These are phyloP conservation scores for Arthroderma uncinatum DNA, from an alignment of 2,329 filamentous ascomycete genomes.

Conservation along the genomic window DNA sequence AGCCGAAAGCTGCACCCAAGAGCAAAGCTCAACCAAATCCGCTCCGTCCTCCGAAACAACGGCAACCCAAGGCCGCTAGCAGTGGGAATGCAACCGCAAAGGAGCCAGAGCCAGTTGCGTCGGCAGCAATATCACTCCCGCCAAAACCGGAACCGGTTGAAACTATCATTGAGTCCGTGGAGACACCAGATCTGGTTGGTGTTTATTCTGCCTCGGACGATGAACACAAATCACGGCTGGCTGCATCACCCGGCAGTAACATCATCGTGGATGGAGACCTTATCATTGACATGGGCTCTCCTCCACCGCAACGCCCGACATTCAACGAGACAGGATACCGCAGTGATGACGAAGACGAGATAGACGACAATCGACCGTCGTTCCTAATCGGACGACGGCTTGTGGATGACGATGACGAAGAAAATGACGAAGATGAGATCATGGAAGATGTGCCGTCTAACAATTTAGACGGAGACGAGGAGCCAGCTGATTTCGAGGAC, in stretches of 20 bases:
- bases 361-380: slow-evolving; percentile 29
- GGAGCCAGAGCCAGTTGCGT: not conserved
- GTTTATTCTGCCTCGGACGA: slow-evolving; percentile 26
- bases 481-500: slow-evolving; percentile 36
- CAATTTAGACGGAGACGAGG: slow-evolving; percentile 20
- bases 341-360: slow-evolving; percentile 28
- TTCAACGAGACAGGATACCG: slow-evolving; percentile 28
- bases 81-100: not conserved
- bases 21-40: slow-evolving; percentile 24
- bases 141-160: slow-evolving; percentile 18
- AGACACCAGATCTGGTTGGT: slow-evolving; percentile 19
- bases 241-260: slow-evolving; percentile 30
- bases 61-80: not conserved
- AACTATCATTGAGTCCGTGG: slow-evolving; percentile 13
- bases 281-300: slow-evolving; percentile 41
- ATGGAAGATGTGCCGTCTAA: slow-evolving; percentile 18
- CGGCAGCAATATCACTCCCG: slow-evolving; percentile 10
- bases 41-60: slow-evolving; percentile 20
- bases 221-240: slow-evolving; percentile 24
- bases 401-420: slow-evolving; percentile 11
- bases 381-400: slow-evolving; percentile 24
- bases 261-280: slow-evolving; percentile 38
- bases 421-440: slow-evolving; percentile 19
- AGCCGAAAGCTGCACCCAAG: slow-evolving; percentile 16
- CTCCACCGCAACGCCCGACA: slow-evolving; percentile 29